Evolutionary conservation across 306 rosid species (phyloP).

Genomic region (Lithocarpus polystachyus): DNA sequence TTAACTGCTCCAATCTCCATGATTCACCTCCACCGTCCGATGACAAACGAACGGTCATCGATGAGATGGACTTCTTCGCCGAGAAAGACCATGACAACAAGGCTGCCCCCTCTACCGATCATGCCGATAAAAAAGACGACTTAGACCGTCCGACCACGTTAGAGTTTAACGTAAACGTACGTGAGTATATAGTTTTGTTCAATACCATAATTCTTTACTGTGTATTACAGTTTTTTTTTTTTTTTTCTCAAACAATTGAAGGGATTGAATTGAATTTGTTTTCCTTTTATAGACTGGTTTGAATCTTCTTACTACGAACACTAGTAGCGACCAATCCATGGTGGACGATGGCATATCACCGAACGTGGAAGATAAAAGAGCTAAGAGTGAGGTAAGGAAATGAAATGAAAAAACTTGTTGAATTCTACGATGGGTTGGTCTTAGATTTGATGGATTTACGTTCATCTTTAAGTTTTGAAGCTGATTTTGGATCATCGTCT

Average conservation of each 20-base stretch:
- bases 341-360: slow-evolving; percentile 49
- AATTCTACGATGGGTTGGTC: background rate
- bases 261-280: background rate
- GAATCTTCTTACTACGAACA: slow-evolving; percentile 66
- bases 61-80: slow-evolving; percentile 72
- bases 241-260: background rate
- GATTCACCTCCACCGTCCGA: slow-evolving; percentile 27
- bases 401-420: background rate
- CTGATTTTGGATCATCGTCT: slow-evolving; percentile 1
- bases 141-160: slow-evolving; percentile 18
- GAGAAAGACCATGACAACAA: slow-evolving; percentile 10
- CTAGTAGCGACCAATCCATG: slow-evolving; percentile 55
- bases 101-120: slow-evolving; percentile 10
- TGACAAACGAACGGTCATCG: slow-evolving; percentile 34
- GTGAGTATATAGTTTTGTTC: slow-evolving; percentile 8
- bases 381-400: slow-evolving; percentile 49
- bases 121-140: slow-evolving; percentile 3
- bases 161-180: slow-evolving; percentile 54
- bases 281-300: slow-evolving; percentile 55
- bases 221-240: background rate
- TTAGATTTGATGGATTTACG: background rate
- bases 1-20: slow-evolving; percentile 22
- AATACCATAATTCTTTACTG: too few species aligned
- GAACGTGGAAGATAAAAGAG: slow-evolving; percentile 37
- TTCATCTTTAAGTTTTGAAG: background rate